phyloP scores from a whole-genome alignment of 106 monocot genomes.

The Hemerocallis citrina region DNA sequence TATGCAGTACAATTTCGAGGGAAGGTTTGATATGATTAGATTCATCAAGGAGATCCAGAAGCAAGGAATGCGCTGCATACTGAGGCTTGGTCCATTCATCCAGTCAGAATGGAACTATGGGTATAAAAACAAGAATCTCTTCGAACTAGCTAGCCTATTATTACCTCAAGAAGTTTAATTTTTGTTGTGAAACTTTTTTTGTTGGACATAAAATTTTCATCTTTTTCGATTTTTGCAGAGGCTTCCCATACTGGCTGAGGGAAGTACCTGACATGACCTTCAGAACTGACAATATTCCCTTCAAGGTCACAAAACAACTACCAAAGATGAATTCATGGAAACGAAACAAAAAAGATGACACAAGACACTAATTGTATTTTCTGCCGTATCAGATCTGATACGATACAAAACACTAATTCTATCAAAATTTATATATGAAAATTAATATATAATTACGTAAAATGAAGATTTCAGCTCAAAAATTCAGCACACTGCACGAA shows the following conservation, averaged over 20 bases:
- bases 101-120: slow-evolving; percentile 84
- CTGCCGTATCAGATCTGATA: too few relatives aligned
- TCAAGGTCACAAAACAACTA: slow-evolving; percentile 54
- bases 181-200: neutral
- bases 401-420: too few relatives aligned
- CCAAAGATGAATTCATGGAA: neutral
- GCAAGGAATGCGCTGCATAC: slow-evolving; percentile 42
- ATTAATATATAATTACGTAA: too few relatives aligned
- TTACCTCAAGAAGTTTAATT: too few relatives aligned
- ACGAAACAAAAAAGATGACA: neutral
- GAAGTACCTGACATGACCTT: slow-evolving; percentile 62
- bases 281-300: slow-evolving; percentile 69
- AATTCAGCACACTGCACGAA: too few relatives aligned
- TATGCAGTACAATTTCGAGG: slow-evolving; percentile 73
- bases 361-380: too few relatives aligned
- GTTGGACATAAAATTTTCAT: neutral
- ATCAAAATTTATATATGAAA: too few relatives aligned
- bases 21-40: slow-evolving; percentile 57
- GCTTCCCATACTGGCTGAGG: slow-evolving; percentile 83
- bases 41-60: slow-evolving; percentile 69
- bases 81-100: slow-evolving; percentile 85
- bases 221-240: slow-evolving; percentile 27
- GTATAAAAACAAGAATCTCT: too few relatives aligned
- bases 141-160: too few relatives aligned
- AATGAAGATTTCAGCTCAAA: too few relatives aligned